phyloP scores from a whole-genome alignment of 768 basidiomycete genomes.

The Leccinum subgranulosum region DNA sequence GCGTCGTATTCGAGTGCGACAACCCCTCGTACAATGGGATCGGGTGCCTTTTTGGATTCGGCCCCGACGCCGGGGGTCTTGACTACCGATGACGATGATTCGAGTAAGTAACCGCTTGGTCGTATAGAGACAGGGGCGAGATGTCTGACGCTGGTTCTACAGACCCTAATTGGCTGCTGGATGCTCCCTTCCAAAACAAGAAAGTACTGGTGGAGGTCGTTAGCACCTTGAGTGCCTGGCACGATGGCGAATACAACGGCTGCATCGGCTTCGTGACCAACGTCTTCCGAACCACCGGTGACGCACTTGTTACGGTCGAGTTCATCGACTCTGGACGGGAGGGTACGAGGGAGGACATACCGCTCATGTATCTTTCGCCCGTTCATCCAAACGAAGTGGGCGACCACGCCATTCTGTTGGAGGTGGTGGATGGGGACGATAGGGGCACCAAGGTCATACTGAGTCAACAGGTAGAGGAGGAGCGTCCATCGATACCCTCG shows the following conservation, averaged over 20 bases:
- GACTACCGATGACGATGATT: conserved; percentile 28
- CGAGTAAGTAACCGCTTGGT: conserved; percentile 17
- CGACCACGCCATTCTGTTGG: conserved; percentile 42
- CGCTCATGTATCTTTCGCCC: conserved; percentile 41
- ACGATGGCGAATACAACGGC: conserved; percentile 28
- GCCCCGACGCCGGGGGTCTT: conserved; percentile 32
- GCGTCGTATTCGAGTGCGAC: conserved; percentile 30
- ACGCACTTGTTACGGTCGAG: conserved; percentile 28
- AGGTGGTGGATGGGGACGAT: conserved; percentile 40
- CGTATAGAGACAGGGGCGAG: background rate
- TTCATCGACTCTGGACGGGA: conserved; percentile 31
- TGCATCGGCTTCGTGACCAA: conserved; percentile 27
- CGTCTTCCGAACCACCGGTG: conserved; percentile 25
- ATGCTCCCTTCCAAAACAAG: conserved; percentile 26
- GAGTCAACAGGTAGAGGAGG: conserved; percentile 24
- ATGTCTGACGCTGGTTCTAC: conserved; percentile 20
- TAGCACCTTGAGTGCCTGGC: conserved; percentile 25
- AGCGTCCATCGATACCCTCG: background rate
- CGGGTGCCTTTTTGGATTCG: conserved; percentile 21
- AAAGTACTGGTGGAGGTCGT: conserved; percentile 29
- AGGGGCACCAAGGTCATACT: conserved; percentile 46
- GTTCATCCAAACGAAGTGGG: conserved; percentile 37
- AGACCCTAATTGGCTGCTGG: conserved; percentile 29
- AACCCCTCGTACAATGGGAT: conserved; percentile 31
- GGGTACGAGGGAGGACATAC: conserved; percentile 36